Evolutionary conservation across 1,284 basidiomycete genomes (phyloP).

Genomic region (Papiliotrema flavescens): DNA sequence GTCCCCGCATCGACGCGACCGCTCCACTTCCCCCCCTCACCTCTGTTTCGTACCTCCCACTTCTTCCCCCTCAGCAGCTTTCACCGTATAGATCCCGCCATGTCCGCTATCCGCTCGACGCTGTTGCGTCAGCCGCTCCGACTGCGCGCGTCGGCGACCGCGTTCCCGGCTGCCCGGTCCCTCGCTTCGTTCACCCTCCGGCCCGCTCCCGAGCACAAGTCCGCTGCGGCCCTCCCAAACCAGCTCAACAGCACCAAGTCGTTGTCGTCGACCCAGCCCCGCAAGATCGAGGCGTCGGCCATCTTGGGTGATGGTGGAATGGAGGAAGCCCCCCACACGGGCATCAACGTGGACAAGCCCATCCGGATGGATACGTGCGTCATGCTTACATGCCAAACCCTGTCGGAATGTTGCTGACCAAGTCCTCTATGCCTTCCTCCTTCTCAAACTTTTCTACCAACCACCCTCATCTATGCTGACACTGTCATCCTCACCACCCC

Average conservation of each 20-base stretch:
- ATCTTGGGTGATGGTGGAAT: conserved; percentile 33
- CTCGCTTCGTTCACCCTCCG: conserved; percentile 11
- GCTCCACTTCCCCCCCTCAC: too few species aligned
- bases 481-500: too few species aligned
- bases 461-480: background rate
- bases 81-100: conserved; percentile 1
- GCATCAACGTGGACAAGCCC: conserved; percentile 42
- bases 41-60: too few species aligned
- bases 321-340: conserved; percentile 36
- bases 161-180: conserved; percentile 2
- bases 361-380: conserved; percentile 46
- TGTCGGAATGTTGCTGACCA: background rate
- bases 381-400: background rate
- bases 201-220: background rate
- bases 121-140: conserved; percentile 17
- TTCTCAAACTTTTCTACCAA: conserved; percentile 1
- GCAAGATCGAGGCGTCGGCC: conserved; percentile 15
- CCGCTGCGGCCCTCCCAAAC: background rate
- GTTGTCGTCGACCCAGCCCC: conserved; percentile 10
- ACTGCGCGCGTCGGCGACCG: too few species aligned
- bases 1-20: too few species aligned
- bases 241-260: conserved; percentile 4
- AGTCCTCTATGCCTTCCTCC: background rate
- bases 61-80: background rate
- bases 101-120: conserved; percentile 25